A percentile compares a stretch with the other conserved stretches of the same genome.
phyloP scores from a whole-genome alignment of 2,329 filamentous ascomycete genomes.

The Penicillium sp. region DNA sequence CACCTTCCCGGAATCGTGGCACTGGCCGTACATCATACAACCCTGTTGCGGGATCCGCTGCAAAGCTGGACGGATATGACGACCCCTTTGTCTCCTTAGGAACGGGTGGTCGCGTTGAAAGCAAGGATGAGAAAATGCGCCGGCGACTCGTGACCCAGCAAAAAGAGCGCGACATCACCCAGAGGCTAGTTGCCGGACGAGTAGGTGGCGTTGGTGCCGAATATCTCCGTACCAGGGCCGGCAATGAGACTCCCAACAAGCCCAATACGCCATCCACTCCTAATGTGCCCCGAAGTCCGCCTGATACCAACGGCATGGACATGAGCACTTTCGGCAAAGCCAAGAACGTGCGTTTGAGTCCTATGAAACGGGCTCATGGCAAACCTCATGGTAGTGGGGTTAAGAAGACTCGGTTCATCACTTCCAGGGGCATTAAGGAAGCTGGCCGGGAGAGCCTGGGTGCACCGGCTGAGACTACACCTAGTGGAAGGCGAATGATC shows the following conservation, averaged over 20 bases:
- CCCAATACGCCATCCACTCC: conserved; percentile 13
- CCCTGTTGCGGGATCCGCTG: conserved; percentile 37
- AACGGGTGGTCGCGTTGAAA: conserved; percentile 43
- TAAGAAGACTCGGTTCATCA: conserved; percentile 77
- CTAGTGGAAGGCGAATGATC: conserved; percentile 10
- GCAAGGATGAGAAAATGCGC: conserved; percentile 45
- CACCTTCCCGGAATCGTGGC: conserved; percentile 31
- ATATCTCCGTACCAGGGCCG: conserved; percentile 44
- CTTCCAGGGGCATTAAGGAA: conserved; percentile 74
- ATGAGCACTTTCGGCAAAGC: conserved; percentile 36
- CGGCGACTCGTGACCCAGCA: conserved; percentile 45
- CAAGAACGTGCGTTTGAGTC: conserved; percentile 42
- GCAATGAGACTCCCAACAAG: conserved; percentile 21
- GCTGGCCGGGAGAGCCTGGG: conserved; percentile 74
- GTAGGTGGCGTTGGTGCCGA: conserved; percentile 44
- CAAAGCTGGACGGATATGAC: conserved; percentile 43
- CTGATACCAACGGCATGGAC: conserved; percentile 20
- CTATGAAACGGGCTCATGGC: conserved; percentile 41
- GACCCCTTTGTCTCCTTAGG: conserved; percentile 46
- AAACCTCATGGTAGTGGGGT: conserved; percentile 37
- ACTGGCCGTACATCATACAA: conserved; percentile 21
- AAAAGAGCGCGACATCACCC: conserved; percentile 47
- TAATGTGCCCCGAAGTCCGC: conserved; percentile 10
- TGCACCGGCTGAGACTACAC: conserved; percentile 41
- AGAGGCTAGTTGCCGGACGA: conserved; percentile 39